These are phyloP conservation scores for Herpetospermum pedunculosum DNA, from an alignment of 306 rosid species.

Conservation along the genomic window DNA sequence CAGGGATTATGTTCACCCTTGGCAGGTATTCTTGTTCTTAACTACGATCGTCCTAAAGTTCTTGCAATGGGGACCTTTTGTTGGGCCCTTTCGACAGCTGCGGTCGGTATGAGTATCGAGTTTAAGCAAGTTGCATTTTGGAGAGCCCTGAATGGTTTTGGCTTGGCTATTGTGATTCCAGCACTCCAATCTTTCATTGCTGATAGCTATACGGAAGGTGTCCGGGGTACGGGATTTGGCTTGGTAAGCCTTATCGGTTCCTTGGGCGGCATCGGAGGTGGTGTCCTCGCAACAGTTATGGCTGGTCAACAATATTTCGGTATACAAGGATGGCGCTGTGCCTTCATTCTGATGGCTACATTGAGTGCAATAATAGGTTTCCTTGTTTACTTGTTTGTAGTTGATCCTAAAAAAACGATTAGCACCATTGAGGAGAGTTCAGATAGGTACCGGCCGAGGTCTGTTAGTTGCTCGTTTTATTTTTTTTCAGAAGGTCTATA, in stretches of 20 bases:
- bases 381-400: slow-evolving; percentile 61
- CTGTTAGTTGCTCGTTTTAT: background rate
- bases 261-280: slow-evolving; percentile 91
- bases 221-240: slow-evolving; percentile 83
- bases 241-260: slow-evolving; percentile 59
- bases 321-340: slow-evolving; percentile 76
- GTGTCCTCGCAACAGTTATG: slow-evolving; percentile 90
- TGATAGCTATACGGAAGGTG: slow-evolving; percentile 72
- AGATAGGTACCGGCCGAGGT: background rate
- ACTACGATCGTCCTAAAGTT: slow-evolving; percentile 64
- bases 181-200: slow-evolving; percentile 96
- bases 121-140: slow-evolving; percentile 75
- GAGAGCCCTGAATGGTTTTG: slow-evolving; percentile 89
- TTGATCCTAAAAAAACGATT: slow-evolving; percentile 49
- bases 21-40: slow-evolving; percentile 76
- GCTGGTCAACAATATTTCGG: slow-evolving; percentile 74
- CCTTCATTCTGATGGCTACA: slow-evolving; percentile 68
- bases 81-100: slow-evolving; percentile 97
- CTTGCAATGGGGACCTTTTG: slow-evolving; percentile 83
- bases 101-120: slow-evolving; percentile 51
- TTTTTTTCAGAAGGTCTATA: background rate
- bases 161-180: slow-evolving; percentile 93
- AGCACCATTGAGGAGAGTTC: slow-evolving; percentile 7
- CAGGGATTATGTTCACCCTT: slow-evolving; percentile 85
- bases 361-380: slow-evolving; percentile 70